Evolutionary conservation across 345 rosid species (phyloP).

Genomic region (Eucalyptus leucophloia): DNA sequence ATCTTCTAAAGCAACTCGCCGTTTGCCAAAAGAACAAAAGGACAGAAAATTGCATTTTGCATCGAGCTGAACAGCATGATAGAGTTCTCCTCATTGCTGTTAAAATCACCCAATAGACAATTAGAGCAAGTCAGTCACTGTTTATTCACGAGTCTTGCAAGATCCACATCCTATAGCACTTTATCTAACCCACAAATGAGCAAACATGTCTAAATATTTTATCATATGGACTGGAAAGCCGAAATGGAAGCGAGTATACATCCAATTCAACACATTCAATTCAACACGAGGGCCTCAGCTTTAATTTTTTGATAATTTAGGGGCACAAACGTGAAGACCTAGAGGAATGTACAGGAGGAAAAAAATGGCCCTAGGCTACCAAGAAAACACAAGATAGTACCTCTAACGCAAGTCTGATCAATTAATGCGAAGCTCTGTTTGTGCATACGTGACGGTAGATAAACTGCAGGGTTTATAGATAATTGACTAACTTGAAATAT

Average conservation of each 20-base stretch:
- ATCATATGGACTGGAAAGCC: not conserved
- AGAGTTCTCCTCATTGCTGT: not conserved
- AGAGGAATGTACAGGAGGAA: not conserved
- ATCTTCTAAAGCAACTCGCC: not conserved
- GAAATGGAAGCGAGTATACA: not conserved
- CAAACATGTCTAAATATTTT: not conserved
- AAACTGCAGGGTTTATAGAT: not conserved
- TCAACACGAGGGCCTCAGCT: not conserved
- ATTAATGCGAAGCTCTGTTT: not conserved
- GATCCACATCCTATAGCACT: not conserved
- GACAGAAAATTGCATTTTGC: not conserved
- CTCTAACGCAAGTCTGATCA: not conserved
- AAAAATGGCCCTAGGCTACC: not conserved
- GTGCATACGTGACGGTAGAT: not conserved
- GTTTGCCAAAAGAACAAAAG: not conserved
- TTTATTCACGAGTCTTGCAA: not conserved
- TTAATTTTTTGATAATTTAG: not conserved
- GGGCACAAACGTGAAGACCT: not conserved
- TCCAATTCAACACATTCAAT: not conserved
- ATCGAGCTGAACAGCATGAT: not conserved
- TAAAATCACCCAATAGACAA: not conserved
- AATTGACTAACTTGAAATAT: not conserved
- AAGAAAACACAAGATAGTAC: too few species aligned
- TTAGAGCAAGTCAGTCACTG: not conserved
- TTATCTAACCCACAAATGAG: not conserved